Conservation (phyloP, 108 stramenopile species). For the Cyclostephanos invisitatus region DNA sequence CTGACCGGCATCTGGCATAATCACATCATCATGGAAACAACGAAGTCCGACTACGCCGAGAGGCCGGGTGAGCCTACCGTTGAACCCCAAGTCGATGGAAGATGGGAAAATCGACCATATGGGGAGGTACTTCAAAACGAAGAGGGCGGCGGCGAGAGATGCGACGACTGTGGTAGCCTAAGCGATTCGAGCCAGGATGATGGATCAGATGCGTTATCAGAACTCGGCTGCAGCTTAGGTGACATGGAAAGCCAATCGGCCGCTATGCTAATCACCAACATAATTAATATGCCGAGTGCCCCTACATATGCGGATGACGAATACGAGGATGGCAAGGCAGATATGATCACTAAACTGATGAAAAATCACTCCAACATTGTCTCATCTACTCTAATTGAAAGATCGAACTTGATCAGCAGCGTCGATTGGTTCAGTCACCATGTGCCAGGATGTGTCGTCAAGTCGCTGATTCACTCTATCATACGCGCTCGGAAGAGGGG, state of each 20-base stretch:
- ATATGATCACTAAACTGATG: conserved; percentile 29
- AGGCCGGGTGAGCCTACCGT: not conserved
- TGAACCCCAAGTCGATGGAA: not conserved
- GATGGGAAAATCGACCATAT: not conserved
- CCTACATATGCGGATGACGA: conserved; percentile 20
- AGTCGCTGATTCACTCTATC: conserved; percentile 36
- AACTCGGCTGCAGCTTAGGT: not conserved
- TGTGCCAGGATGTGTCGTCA: conserved; percentile 56
- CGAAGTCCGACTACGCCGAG: not conserved
- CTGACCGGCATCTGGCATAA: too few species aligned
- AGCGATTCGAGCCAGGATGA: not conserved
- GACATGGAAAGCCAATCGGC: not conserved
- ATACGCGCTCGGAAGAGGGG: conserved; percentile 18
- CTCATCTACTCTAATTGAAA: conserved; percentile 21
- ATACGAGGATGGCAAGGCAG: conserved; percentile 28
- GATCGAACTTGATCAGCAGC: conserved; percentile 46
- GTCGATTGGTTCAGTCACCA: conserved; percentile 56
- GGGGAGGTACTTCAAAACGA: not conserved
- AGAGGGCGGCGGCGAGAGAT: not conserved
- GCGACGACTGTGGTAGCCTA: not conserved
- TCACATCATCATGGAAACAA: not conserved
- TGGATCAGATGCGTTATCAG: not conserved
- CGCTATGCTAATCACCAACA: conserved; percentile 3
- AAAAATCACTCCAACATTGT: conserved; percentile 20
- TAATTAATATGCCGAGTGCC: conserved; percentile 1